Conservation (phyloP, 148 eudicot genomes). For the Amaranthus cruentus region DNA sequence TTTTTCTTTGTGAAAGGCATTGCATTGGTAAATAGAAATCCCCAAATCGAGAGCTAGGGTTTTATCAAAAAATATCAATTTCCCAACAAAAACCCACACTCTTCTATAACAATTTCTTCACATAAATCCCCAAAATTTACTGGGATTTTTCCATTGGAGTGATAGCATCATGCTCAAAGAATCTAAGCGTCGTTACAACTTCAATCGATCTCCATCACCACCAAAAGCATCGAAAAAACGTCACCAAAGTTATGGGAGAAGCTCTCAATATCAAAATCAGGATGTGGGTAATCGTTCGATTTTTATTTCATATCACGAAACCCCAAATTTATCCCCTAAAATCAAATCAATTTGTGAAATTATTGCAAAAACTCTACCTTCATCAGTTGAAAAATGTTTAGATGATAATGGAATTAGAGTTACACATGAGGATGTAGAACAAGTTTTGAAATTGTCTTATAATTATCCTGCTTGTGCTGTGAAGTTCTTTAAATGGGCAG, state of each 20-base stretch:
- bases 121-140: too few species aligned
- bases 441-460: constrained; percentile 56
- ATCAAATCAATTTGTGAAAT: constrained; percentile 61
- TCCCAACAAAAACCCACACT: not conserved
- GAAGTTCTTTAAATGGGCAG: constrained; percentile 75
- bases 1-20: not conserved
- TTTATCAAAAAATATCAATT: not conserved
- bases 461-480: constrained; percentile 50
- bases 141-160: not conserved
- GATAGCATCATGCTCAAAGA: constrained; percentile 19
- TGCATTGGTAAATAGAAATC: not conserved
- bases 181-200: constrained; percentile 26
- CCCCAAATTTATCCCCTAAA: constrained; percentile 45
- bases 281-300: constrained; percentile 36
- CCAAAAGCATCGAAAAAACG: constrained; percentile 23
- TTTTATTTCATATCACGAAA: constrained; percentile 42
- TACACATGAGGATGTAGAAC: constrained; percentile 51
- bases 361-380: constrained; percentile 39
- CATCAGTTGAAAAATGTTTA: constrained; percentile 43
- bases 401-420: constrained; percentile 42
- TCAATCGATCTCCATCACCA: constrained; percentile 30
- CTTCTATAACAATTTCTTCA: not conserved
- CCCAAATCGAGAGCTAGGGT: constrained; percentile 13
- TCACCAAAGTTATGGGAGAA: constrained; percentile 23
- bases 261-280: constrained; percentile 8